Evolutionary conservation across 2,329 filamentous ascomycete species (phyloP), one percentile per base, ranked within the genome.

Genomic region (Colletotrichum horii): DNA sequence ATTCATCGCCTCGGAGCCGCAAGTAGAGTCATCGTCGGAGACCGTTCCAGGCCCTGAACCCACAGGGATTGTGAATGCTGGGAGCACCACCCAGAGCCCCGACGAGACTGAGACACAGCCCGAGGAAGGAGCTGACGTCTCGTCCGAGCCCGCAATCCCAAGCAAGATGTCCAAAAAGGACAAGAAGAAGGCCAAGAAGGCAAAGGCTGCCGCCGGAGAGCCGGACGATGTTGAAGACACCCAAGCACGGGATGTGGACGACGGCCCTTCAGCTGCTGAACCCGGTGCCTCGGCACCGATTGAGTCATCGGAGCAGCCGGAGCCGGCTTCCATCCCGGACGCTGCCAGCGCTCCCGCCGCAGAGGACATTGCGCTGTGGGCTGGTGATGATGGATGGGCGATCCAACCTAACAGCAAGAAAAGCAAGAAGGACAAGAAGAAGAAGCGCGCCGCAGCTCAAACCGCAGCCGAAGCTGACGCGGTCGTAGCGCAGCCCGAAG

Each of bases 81-180:
- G 43, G 43, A 52, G 43, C 64, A 65, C 64, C 58, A 30, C 58
- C 48, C 73, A 73, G 48, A 58, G 24, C 68, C 36, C 62, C 8
- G 67, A 73, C 8, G 68, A 65, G 48, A 66, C 73, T 55, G 68
- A 68, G 52, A 66, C 62, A 60, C 61, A 66, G 68, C 34, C 58
- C 24, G 62, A 32, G 22, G 56, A 52, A 30, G 70, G 28, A 65
- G 68, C 61, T 64, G 68, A 75, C 74, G 15, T 70, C 24, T 69
- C 24, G 32, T 43, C 66, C 26, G 77, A 80, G 30, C 67, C 76
- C 22, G 64, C 55, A 24, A 79, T 74, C 32, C 68, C 74, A 68
- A 76, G 12, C 71, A 80, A 80, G 28, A 78, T 79, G 70, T 77
- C 76, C 52, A 79, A 80, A 55, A 80, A 80, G 67, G 71, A 76